phyloP scores from a whole-genome alignment of 2,329 filamentous ascomycete genomes.

The Ophiocordyceps robertsii region DNA sequence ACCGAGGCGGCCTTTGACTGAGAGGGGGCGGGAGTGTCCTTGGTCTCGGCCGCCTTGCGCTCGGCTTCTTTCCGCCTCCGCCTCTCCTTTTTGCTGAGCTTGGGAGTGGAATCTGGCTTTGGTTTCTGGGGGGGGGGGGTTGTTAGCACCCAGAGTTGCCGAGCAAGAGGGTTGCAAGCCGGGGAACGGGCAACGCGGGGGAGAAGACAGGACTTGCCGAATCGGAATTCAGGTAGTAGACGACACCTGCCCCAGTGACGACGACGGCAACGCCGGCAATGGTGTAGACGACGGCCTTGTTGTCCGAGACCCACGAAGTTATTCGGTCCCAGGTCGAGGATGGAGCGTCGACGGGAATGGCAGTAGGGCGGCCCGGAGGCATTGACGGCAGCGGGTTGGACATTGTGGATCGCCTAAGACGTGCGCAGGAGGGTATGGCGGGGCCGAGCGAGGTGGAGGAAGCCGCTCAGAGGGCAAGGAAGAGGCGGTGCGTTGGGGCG shows the following conservation, averaged over 20 bases:
- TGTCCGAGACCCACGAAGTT: constrained; percentile 83
- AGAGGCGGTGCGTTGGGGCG: background rate
- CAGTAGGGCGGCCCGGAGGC: constrained; percentile 29
- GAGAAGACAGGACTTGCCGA: constrained; percentile 27
- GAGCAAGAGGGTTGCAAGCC: background rate
- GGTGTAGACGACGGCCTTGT: constrained; percentile 92
- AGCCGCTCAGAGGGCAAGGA: constrained; percentile 5
- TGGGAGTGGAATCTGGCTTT: constrained; percentile 40
- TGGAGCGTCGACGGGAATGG: constrained; percentile 39
- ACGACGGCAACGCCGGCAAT: constrained; percentile 90
- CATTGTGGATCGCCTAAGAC: constrained; percentile 17
- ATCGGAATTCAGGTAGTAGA: constrained; percentile 70
- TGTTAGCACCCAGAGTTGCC: background rate
- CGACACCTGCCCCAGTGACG: constrained; percentile 77
- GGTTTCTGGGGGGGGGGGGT: constrained; percentile 22
- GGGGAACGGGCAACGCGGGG: background rate
- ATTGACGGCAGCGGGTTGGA: constrained; percentile 34
- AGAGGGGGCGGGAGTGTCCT: constrained; percentile 27
- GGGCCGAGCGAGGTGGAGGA: background rate
- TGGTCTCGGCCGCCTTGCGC: constrained; percentile 37
- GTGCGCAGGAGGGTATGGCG: constrained; percentile 8
- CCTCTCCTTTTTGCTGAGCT: constrained; percentile 80
- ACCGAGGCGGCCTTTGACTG: constrained; percentile 36
- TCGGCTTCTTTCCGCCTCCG: constrained; percentile 75
- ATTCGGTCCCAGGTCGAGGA: constrained; percentile 79